phyloP scores from a whole-genome alignment of 495 filamentous ascomycete genomes.

The Penicillium maclennaniae region DNA sequence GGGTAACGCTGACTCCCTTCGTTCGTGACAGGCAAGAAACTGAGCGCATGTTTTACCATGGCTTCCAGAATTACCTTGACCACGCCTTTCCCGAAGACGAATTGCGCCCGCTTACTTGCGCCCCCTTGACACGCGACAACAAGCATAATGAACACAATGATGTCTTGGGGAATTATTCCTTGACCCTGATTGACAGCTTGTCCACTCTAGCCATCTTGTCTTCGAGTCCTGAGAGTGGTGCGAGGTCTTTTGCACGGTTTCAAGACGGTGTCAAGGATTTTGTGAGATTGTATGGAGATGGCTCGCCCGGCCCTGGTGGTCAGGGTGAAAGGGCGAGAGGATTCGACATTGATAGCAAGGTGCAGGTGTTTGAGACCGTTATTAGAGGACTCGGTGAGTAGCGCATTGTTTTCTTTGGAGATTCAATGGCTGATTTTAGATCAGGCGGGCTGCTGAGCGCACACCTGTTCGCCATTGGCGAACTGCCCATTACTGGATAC shows the following conservation, averaged over 20 bases:
- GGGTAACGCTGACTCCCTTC: constrained; percentile 8
- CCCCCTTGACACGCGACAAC: constrained; percentile 75
- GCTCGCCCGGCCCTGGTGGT: constrained; percentile 62
- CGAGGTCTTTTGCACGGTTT: constrained; percentile 68
- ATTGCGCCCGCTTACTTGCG: constrained; percentile 82
- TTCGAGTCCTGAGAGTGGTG: constrained; percentile 55
- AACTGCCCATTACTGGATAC: constrained; percentile 80
- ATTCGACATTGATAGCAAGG: constrained; percentile 95
- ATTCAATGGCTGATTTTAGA: constrained; percentile 3
- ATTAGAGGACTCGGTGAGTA: constrained; percentile 74
- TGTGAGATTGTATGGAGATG: constrained; percentile 86
- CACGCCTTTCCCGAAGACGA: constrained; percentile 97
- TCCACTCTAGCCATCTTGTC: constrained; percentile 90
- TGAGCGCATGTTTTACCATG: constrained; percentile 93
- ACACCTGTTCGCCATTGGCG: constrained; percentile 87
- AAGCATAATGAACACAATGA: constrained; percentile 88
- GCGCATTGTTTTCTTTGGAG: background rate
- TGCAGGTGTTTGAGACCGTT: constrained; percentile 96
- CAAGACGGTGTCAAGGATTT: constrained; percentile 74
- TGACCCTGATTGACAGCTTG: constrained; percentile 91
- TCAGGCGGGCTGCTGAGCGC: constrained; percentile 79
- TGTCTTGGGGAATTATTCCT: constrained; percentile 92
- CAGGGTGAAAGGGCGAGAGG: constrained; percentile 72
- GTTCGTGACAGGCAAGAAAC: constrained; percentile 60
- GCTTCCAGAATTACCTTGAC: constrained; percentile 90